phyloP scores from a whole-genome alignment of 2,329 filamentous ascomycete genomes.

The Colletotrichum shisoi region DNA sequence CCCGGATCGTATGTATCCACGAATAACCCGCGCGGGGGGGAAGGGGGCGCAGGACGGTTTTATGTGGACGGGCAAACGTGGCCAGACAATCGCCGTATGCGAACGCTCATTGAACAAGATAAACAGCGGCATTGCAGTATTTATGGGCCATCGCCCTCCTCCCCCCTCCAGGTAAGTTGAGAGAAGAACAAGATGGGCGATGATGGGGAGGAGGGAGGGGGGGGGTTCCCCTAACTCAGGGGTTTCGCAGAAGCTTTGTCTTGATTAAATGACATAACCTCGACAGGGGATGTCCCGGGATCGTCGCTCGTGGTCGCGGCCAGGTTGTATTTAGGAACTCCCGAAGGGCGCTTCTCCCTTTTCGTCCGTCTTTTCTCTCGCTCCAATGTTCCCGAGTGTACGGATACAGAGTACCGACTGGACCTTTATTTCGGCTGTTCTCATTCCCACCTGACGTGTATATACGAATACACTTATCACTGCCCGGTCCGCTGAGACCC shows the following conservation, averaged over 20 bases:
- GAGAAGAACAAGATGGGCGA: neutral
- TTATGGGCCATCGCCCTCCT: neutral
- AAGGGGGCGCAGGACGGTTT: neutral
- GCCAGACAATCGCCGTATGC: constrained; percentile 2
- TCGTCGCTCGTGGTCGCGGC: constrained; percentile 8
- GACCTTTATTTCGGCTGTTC: neutral
- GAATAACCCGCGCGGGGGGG: neutral
- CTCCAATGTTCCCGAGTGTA: neutral
- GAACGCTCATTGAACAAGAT: constrained; percentile 12
- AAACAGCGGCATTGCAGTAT: neutral
- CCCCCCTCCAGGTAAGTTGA: constrained; percentile 3
- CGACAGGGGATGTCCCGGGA: constrained; percentile 9
- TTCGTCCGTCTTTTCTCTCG: neutral
- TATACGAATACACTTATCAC: neutral
- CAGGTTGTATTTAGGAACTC: constrained; percentile 17
- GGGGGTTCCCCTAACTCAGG: constrained; percentile 9
- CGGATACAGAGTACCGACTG: no score
- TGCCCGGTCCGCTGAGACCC: constrained; percentile 8
- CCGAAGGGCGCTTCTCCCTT: constrained; percentile 14
- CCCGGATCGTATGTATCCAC: neutral
- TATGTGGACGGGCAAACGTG: constrained; percentile 10
- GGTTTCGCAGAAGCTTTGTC: constrained; percentile 2
- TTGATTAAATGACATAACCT: constrained; percentile 21
- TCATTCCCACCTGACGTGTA: neutral
- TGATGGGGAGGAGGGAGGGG: neutral